Evolutionary conservation across 805 yeast species (phyloP), one percentile per base, ranked within the genome.

Genomic region (Spathaspora passalidarum): DNA sequence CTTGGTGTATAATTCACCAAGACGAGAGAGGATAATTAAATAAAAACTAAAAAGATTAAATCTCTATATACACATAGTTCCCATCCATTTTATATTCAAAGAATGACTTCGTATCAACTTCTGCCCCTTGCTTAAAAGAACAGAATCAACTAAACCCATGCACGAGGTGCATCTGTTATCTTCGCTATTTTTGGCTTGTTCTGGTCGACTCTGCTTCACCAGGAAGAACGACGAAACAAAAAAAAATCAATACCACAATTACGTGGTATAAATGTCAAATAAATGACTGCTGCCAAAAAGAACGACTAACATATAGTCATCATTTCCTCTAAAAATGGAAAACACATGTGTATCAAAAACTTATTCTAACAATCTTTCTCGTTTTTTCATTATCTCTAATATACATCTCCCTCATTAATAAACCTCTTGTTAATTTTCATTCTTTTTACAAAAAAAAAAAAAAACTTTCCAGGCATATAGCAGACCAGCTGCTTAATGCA

Each of bases 61-160:
- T 29, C 34, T 29, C 21, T 36, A 38, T 45, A 45, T 45, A 45
- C 48, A 45, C 48, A 45, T 45, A 13, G 14, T 7, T 36, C 21
- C 22, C 9, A 20, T 36, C 14, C 35, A 11, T 36, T 18, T 36
- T n/a, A 19, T 17, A 17, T 32, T 32, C 35, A 34, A 34, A 34
- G 17, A 36, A 20, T 20, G 22, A 36, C 34, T n/a, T 29, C 16
- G 13, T n/a, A 25, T 25, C 29, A 25, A 25, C 29, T 25, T 25
- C 29, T 25, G 29, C 29, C 13, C 29, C 9, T 25, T 25, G 4
- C 4, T 29, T 13, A 3, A 13, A 29, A 17, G 14, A 4, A 29
- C 34, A 29, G 34, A 11, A 29, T n/a, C 14, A 29, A 29, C 34
- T n/a, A 29, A 29, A 29, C 13, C 34, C 16, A 3, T n/a, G n/a